phyloP scores from a whole-genome alignment of 345 rosid species.

The Eucalyptus marginata region DNA sequence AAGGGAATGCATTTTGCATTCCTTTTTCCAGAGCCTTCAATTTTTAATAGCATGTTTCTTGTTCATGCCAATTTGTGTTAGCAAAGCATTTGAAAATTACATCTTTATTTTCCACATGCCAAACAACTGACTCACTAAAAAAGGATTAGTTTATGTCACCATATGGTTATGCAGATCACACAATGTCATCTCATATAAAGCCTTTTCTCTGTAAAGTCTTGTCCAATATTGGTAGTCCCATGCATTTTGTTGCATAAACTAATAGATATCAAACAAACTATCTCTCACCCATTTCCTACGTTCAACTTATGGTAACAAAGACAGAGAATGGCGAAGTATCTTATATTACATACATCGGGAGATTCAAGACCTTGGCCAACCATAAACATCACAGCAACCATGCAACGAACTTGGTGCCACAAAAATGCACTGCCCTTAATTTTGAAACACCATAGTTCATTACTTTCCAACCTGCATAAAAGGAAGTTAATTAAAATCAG shows the following conservation, averaged over 20 bases:
- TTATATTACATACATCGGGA: slow-evolving; percentile 41
- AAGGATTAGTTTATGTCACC: not conserved
- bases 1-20: not conserved
- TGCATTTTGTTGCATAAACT: not conserved
- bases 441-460: slow-evolving; percentile 54
- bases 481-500: not conserved
- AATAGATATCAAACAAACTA: not conserved
- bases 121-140: not conserved
- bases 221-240: not conserved
- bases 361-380: slow-evolving; percentile 83
- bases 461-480: slow-evolving; percentile 46
- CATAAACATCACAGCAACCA: slow-evolving; percentile 90
- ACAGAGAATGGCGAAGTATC: not conserved
- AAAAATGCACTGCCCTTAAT: slow-evolving; percentile 86
- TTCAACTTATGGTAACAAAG: not conserved
- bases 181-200: not conserved
- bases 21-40: not conserved
- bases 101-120: not conserved
- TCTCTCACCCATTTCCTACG: not conserved
- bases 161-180: not conserved
- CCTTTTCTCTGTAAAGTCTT: not conserved
- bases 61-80: not conserved
- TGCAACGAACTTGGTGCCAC: slow-evolving; percentile 95
- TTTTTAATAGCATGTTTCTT: not conserved
- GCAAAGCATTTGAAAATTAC: not conserved